phyloP scores from a whole-genome alignment of 495 filamentous ascomycete species.

The Neurospora terricola region DNA sequence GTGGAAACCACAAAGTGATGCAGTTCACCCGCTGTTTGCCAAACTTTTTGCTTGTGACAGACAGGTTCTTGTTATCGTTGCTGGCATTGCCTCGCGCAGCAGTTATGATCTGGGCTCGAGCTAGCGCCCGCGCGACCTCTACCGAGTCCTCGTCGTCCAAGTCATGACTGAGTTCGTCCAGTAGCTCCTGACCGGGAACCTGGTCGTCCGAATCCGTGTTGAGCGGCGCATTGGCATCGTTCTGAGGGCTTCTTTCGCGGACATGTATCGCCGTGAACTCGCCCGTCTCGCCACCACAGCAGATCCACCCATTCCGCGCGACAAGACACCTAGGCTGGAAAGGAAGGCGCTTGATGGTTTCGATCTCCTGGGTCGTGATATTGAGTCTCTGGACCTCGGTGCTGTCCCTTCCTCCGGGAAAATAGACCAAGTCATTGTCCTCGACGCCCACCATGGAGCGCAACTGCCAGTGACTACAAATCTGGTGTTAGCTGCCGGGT shows the following conservation, averaged over 20 bases:
- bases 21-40: slow-evolving; percentile 45
- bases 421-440: slow-evolving; percentile 67
- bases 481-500: neutral
- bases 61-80: slow-evolving; percentile 24
- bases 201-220: slow-evolving; percentile 45
- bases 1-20: slow-evolving; percentile 45
- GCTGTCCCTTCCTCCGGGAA: slow-evolving; percentile 52
- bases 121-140: neutral
- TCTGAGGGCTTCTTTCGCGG: slow-evolving; percentile 21
- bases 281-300: slow-evolving; percentile 76
- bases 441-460: slow-evolving; percentile 81
- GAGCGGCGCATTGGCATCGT: slow-evolving; percentile 24
- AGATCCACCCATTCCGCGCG: slow-evolving; percentile 77
- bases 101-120: slow-evolving; percentile 17
- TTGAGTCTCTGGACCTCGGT: slow-evolving; percentile 63
- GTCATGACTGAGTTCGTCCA: slow-evolving; percentile 17
- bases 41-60: slow-evolving; percentile 29
- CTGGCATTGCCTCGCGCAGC: neutral
- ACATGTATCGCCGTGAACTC: slow-evolving; percentile 73
- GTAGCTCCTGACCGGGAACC: slow-evolving; percentile 37
- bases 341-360: slow-evolving; percentile 64
- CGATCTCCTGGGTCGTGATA: slow-evolving; percentile 58
- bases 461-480: slow-evolving; percentile 78
- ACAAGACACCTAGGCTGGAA: slow-evolving; percentile 81
- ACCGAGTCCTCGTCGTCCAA: slow-evolving; percentile 22